Percentiles rank a stretch among this genome's conserved stretches.
These are phyloP conservation scores for Colletotrichum higginsianum DNA, from an alignment of 2,329 filamentous ascomycete species.

Conservation along the genomic window DNA sequence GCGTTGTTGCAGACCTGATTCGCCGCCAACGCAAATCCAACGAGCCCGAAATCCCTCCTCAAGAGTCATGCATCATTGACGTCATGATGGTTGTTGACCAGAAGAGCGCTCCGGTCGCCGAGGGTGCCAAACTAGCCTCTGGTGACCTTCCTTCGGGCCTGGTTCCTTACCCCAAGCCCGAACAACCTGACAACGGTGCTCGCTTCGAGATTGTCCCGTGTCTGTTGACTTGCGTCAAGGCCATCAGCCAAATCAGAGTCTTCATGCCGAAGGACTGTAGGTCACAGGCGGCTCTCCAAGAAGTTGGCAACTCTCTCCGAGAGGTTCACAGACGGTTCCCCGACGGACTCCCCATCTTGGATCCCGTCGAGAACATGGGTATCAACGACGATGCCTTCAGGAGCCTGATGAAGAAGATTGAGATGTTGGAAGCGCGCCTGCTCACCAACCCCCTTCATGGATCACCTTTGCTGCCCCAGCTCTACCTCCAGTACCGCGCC, in stretches of 20 bases:
- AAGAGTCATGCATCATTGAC: slow-evolving; percentile 87
- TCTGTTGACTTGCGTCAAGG: slow-evolving; percentile 86
- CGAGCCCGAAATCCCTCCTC: slow-evolving; percentile 77
- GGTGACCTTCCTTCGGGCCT: slow-evolving; percentile 75
- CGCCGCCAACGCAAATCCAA: slow-evolving; percentile 77
- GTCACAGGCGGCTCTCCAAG: slow-evolving; percentile 74
- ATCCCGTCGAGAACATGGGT: slow-evolving; percentile 96
- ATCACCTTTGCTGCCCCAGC: slow-evolving; percentile 84
- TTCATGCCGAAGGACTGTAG: slow-evolving; percentile 86
- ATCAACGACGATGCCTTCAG: slow-evolving; percentile 96
- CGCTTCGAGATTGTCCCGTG: slow-evolving; percentile 90
- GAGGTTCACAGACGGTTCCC: slow-evolving; percentile 92
- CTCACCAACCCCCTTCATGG: slow-evolving; percentile 93
- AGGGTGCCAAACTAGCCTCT: slow-evolving; percentile 50
- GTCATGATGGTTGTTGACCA: slow-evolving; percentile 78
- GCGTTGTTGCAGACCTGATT: slow-evolving; percentile 83
- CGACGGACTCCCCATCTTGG: slow-evolving; percentile 89
- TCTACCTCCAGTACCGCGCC: slow-evolving; percentile 88
- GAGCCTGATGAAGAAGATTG: slow-evolving; percentile 93
- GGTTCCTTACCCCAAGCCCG: slow-evolving; percentile 72
- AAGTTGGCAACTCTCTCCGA: slow-evolving; percentile 78
- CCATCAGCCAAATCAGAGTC: slow-evolving; percentile 86
- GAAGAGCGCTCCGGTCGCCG: slow-evolving; percentile 62
- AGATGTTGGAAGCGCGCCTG: slow-evolving; percentile 92
- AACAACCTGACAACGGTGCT: slow-evolving; percentile 62